A percentile compares a stretch with the other conserved stretches of the same genome.
Conservation (phyloP, 108 stramenopile species). For the Nannochloropsis gaditana region DNA sequence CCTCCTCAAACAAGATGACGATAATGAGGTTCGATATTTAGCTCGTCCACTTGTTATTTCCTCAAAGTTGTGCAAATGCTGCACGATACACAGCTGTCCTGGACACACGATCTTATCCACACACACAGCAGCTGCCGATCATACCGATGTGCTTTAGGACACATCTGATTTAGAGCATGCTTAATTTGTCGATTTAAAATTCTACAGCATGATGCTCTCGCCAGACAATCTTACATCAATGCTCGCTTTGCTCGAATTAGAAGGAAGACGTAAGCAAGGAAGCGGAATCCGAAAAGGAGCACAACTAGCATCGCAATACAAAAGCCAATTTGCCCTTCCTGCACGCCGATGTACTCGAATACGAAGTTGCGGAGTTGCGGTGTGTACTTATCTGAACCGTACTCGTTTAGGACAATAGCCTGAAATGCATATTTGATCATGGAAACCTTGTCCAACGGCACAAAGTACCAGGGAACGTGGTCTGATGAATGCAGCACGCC, state of each 20-base stretch:
- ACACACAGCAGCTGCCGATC: too few relatives aligned
- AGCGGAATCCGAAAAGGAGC: background rate
- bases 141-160: too few relatives aligned
- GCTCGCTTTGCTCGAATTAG: conserved; percentile 3
- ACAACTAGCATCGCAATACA: conserved; percentile 3
- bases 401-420: conserved; percentile 9
- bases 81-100: too few relatives aligned
- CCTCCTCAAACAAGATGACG: too few relatives aligned
- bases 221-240: background rate
- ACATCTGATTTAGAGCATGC: too few relatives aligned
- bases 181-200: too few relatives aligned
- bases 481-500: background rate
- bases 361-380: background rate
- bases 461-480: conserved; percentile 5
- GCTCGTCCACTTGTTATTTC: too few relatives aligned
- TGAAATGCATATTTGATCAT: conserved; percentile 15
- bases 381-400: conserved; percentile 1
- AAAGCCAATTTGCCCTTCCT: background rate
- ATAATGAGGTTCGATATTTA: too few relatives aligned
- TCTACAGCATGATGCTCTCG: background rate
- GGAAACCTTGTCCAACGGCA: background rate
- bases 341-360: background rate
- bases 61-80: too few relatives aligned
- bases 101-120: too few relatives aligned
- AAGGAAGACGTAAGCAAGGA: conserved; percentile 15